Base-by-base conservation (phyloP, 2,329 filamentous ascomycete genomes). In the Annulohypoxylon truncatum region DNA sequence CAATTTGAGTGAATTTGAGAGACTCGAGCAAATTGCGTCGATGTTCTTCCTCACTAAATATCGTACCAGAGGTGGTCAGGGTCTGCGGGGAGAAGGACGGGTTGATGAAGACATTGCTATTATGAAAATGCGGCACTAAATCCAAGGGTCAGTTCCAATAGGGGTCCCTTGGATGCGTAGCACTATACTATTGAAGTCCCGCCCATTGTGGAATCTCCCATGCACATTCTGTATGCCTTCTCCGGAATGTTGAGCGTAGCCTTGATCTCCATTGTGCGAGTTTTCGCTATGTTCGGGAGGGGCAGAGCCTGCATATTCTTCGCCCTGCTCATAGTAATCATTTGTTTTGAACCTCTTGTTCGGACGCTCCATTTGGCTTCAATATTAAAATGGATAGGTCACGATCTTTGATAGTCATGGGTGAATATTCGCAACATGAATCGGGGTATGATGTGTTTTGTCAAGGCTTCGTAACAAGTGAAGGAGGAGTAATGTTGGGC, bases 1-100 rank as follows among this genome's bases (percentile, higher is more conserved):
- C 64, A 15, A 75, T 74, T 20, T 73, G 68, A 1, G 44, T 44
- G 22, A 75, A 75, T 6, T 10, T 38, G 1, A 75, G 50, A 6
- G 71, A 71, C 2, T 67, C 47, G 5, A 71, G 31, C 28, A 56
- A 24, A 12, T 35, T 15, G 7, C 28, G 40, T 18, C 53, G 40
- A 15, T 35, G 42, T 13, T 47, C 20, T 47, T 56, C 26, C 7
- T 33, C 35, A 2, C 9, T 53, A 12, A 13, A 24, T 20, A 0
- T 15, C n/a, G 15, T 22, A 6, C 44, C 18, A 4, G 40, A 29
- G 20, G 20, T 3, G 35, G 6, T 3, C 26, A 26, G 26, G 15
- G 5, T 31, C 9, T 35, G 15, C 15, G 8, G 44, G 13, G n/a
- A 9, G 51, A 33, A 22, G 8, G 18, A 15, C 15, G 20, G 29